Percentiles rank a stretch among this genome's conserved stretches.
phyloP scores from a whole-genome alignment of 768 basidiomycete species.

The Termitomyces sp. region DNA sequence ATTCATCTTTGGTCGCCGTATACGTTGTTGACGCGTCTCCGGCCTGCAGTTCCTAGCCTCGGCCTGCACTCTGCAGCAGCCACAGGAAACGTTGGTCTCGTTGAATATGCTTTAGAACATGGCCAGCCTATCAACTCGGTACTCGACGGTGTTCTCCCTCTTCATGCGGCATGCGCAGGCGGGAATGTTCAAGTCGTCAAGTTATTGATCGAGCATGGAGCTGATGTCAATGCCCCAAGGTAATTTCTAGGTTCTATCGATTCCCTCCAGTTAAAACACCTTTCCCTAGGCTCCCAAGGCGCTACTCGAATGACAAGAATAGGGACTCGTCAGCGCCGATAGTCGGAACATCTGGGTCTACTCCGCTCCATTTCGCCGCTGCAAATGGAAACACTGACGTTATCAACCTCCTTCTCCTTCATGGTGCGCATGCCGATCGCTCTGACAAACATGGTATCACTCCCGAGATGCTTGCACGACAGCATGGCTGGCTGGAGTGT shows the following conservation, averaged over 20 bases:
- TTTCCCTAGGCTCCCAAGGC: slow-evolving; percentile 57
- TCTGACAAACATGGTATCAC: slow-evolving; percentile 91
- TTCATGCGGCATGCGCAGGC: slow-evolving; percentile 92
- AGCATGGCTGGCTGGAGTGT: slow-evolving; percentile 77
- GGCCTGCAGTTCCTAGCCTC: slow-evolving; percentile 61
- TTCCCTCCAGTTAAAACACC: background rate
- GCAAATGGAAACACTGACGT: slow-evolving; percentile 87
- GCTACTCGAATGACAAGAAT: slow-evolving; percentile 68
- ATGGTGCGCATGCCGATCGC: slow-evolving; percentile 78
- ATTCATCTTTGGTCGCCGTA: slow-evolving; percentile 3
- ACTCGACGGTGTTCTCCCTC: slow-evolving; percentile 92
- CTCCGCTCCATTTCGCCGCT: slow-evolving; percentile 95
- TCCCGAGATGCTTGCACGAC: slow-evolving; percentile 77
- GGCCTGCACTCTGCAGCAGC: slow-evolving; percentile 76
- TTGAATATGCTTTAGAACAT: slow-evolving; percentile 87
- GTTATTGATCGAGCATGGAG: slow-evolving; percentile 87
- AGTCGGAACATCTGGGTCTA: slow-evolving; percentile 82
- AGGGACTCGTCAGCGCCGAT: slow-evolving; percentile 67
- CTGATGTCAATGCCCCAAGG: slow-evolving; percentile 98
- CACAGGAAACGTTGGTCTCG: slow-evolving; percentile 88
- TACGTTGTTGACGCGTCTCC: background rate
- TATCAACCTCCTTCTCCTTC: slow-evolving; percentile 74
- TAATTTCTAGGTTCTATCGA: slow-evolving; percentile 25
- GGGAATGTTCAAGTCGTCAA: slow-evolving; percentile 87
- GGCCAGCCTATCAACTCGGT: slow-evolving; percentile 97